These are phyloP conservation scores for Cystoisospora suis DNA, from an alignment of 169 alveolate genomes.

Conservation along the genomic window DNA sequence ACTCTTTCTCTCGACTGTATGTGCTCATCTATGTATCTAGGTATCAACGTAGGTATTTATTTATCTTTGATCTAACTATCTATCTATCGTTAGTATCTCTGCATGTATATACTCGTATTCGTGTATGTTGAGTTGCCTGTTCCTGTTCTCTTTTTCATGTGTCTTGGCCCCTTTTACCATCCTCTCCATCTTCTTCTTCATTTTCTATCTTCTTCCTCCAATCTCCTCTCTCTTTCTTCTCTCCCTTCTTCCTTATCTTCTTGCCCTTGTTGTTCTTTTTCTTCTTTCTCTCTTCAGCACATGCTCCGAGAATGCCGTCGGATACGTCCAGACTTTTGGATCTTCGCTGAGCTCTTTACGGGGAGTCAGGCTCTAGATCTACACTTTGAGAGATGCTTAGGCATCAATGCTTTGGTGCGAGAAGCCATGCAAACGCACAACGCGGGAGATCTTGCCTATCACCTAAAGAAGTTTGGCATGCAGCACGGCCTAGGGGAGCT, in stretches of 20 bases:
- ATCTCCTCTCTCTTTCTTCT: background rate
- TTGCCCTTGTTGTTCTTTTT: background rate
- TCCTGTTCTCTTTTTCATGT: background rate
- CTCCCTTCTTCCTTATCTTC: background rate
- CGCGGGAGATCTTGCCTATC: conserved; percentile 42
- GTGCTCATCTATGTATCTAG: background rate
- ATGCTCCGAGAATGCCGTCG: conserved; percentile 87
- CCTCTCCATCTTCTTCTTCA: background rate
- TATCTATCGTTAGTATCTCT: background rate
- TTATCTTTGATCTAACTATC: background rate
- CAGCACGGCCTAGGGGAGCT: conserved; percentile 31
- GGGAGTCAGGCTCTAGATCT: conserved; percentile 84
- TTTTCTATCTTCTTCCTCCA: background rate
- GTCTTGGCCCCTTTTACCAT: background rate
- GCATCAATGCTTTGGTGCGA: conserved; percentile 89
- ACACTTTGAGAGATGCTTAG: conserved; percentile 82
- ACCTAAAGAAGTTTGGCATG: conserved; percentile 37
- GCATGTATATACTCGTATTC: background rate
- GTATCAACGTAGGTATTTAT: too few species aligned
- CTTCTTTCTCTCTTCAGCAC: conserved; percentile 61
- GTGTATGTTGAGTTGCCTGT: background rate
- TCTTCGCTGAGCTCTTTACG: conserved; percentile 93
- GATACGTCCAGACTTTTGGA: conserved; percentile 84
- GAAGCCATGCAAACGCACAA: conserved; percentile 80
- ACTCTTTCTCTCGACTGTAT: background rate